Evolutionary conservation across 2,329 filamentous ascomycete genomes (phyloP).

Genomic region (Fusarium mangiferae): DNA sequence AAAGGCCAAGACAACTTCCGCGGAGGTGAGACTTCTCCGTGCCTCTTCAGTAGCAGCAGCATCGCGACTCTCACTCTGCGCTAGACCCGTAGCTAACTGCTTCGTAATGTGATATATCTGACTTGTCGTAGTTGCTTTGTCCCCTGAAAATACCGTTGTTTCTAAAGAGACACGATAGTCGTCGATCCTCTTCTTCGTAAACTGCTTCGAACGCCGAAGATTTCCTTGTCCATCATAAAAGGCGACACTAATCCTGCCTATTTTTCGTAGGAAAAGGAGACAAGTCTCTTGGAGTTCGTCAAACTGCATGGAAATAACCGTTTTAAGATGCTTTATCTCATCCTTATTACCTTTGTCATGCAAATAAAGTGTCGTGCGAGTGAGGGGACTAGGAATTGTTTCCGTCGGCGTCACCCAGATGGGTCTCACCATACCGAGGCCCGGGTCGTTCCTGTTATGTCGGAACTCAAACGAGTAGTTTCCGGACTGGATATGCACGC

Average conservation of each 20-base stretch:
- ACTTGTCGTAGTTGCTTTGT: neutral
- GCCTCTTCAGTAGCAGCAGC: neutral
- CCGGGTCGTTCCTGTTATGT: constrained; percentile 5
- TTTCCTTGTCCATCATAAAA: constrained; percentile 4
- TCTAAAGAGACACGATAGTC: constrained; percentile 2
- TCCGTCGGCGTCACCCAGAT: constrained; percentile 15
- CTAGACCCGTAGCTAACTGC: neutral
- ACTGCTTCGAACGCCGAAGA: neutral
- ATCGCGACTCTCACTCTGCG: constrained; percentile 20
- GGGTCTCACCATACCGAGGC: constrained; percentile 24
- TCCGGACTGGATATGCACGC: constrained; percentile 29
- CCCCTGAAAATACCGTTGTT: neutral
- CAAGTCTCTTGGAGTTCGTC: constrained; percentile 6
- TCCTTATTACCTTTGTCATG: constrained; percentile 15
- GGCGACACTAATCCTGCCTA: constrained; percentile 3
- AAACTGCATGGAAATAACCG: constrained; percentile 8
- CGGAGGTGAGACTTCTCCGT: neutral
- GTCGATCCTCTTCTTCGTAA: constrained; percentile 5
- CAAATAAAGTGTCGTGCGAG: constrained; percentile 21
- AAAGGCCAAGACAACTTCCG: constrained; percentile 34
- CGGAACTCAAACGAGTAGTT: constrained; percentile 33
- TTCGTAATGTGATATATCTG: constrained; percentile 28
- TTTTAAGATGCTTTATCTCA: constrained; percentile 1
- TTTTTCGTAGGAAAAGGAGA: constrained; percentile 24
- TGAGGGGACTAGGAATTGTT: neutral